A percentile compares a stretch with the other conserved stretches of the same genome.
These are phyloP conservation scores for Casaregolazyma lundiana DNA, from an alignment of 1,139 yeast genomes.

Conservation along the genomic window DNA sequence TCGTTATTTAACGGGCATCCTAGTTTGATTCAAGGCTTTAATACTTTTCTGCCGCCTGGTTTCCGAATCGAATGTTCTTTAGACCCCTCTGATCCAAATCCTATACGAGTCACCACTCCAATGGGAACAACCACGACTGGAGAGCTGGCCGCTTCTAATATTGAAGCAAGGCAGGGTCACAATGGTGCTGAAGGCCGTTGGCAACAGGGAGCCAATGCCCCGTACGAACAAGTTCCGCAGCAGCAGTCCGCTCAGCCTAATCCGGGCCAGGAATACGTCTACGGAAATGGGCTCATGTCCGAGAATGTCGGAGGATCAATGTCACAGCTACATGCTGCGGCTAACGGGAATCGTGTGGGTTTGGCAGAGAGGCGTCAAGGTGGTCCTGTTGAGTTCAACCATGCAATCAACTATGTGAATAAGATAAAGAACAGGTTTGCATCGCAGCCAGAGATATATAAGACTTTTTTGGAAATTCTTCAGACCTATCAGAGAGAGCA, in stretches of 20 bases:
- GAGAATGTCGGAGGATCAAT: constrained; percentile 22
- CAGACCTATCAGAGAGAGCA: constrained; percentile 97
- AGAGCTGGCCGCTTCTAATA: constrained; percentile 22
- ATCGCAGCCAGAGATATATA: constrained; percentile 91
- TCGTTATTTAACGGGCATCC: constrained; percentile 90
- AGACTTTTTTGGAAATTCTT: constrained; percentile 86
- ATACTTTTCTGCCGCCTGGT: constrained; percentile 96
- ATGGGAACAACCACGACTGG: constrained; percentile 75
- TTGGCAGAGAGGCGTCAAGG: constrained; percentile 36
- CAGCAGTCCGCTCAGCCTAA: constrained; percentile 10
- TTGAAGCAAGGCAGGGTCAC: constrained; percentile 10
- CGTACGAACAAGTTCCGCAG: constrained; percentile 14
- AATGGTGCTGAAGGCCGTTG: constrained; percentile 14
- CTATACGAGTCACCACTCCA: constrained; percentile 93
- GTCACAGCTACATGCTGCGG: constrained; percentile 41
- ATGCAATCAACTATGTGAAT: constrained; percentile 93
- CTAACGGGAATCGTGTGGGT: constrained; percentile 30
- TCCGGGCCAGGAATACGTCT: constrained; percentile 10
- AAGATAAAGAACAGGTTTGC: constrained; percentile 92
- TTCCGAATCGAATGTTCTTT: constrained; percentile 87
- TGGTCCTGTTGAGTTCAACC: constrained; percentile 93
- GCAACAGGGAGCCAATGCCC: constrained; percentile 8
- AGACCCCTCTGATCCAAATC: constrained; percentile 87
- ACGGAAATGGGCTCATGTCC: neutral
- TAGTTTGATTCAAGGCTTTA: constrained; percentile 88